Evolutionary conservation across 352 stramenopile genomes (phyloP).

Genomic region (Phytophthora pinifolia): DNA sequence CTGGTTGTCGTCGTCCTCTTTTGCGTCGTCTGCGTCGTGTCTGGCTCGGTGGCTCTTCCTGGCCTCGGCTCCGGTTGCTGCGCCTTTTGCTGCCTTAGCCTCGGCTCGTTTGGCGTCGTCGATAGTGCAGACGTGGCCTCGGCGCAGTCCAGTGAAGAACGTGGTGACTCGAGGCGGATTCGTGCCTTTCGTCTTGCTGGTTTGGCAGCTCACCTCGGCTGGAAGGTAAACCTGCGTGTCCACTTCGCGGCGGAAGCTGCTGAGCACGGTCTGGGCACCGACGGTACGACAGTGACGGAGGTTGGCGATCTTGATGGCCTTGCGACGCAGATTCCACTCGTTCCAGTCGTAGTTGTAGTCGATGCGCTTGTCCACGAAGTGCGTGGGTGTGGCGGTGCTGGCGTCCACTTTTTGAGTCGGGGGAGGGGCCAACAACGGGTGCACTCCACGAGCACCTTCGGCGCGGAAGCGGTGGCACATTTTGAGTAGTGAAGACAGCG

Average conservation of each 20-base stretch:
- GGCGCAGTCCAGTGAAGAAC: slow-evolving; percentile 75
- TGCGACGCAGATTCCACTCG: slow-evolving; percentile 91
- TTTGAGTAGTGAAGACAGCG: slow-evolving; percentile 69
- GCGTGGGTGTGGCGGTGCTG: slow-evolving; percentile 86
- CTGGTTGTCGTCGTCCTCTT: slow-evolving; percentile 36
- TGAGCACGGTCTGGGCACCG: slow-evolving; percentile 87
- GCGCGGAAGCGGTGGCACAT: slow-evolving; percentile 49
- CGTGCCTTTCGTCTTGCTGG: slow-evolving; percentile 70
- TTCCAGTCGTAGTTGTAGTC: slow-evolving; percentile 95
- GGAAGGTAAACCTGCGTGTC: slow-evolving; percentile 90
- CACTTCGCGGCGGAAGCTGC: slow-evolving; percentile 85
- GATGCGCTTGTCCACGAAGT: slow-evolving; percentile 93
- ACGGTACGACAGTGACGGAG: slow-evolving; percentile 89
- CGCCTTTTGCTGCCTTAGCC: slow-evolving; percentile 23
- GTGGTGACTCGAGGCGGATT: slow-evolving; percentile 81
- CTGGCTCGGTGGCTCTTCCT: slow-evolving; percentile 26
- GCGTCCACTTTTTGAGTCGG: slow-evolving; percentile 80
- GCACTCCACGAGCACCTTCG: slow-evolving; percentile 40
- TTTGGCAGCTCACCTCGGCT: slow-evolving; percentile 72
- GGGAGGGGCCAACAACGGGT: slow-evolving; percentile 56
- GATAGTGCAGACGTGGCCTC: slow-evolving; percentile 36
- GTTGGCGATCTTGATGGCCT: slow-evolving; percentile 91
- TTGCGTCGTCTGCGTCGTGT: slow-evolving; percentile 33
- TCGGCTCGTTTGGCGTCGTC: slow-evolving; percentile 33
- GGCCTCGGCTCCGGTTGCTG: slow-evolving; percentile 17